Evolutionary conservation across 768 basidiomycete species (phyloP).

Genomic region (Nidularia sp.): DNA sequence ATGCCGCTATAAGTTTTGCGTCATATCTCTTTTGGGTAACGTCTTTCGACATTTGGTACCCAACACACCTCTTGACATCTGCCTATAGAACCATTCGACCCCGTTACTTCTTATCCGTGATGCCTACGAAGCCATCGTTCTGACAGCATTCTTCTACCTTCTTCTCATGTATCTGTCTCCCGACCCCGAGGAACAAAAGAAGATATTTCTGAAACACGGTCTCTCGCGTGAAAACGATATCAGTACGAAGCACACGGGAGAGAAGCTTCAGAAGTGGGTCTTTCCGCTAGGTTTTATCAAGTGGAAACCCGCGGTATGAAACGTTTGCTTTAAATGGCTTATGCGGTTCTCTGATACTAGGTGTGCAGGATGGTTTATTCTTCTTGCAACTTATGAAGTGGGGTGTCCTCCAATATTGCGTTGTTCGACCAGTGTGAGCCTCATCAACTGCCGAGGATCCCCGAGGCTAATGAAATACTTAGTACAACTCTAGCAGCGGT

Average conservation of each 20-base stretch:
- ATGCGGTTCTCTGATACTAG: neutral
- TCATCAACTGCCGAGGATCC: too few relatives aligned
- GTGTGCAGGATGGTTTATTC: conserved; percentile 53
- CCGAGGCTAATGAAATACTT: too few relatives aligned
- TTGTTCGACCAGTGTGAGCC: conserved; percentile 50
- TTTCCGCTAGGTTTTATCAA: conserved; percentile 63
- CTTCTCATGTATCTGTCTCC: conserved; percentile 68
- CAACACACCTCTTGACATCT: too few relatives aligned
- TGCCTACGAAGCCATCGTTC: conserved; percentile 71
- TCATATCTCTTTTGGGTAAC: conserved; percentile 75
- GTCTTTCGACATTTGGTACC: too few relatives aligned
- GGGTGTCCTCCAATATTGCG: conserved; percentile 72
- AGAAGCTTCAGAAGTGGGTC: conserved; percentile 56
- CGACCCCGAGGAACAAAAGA: conserved; percentile 55
- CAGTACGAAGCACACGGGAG: conserved; percentile 34
- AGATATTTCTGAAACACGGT: conserved; percentile 53
- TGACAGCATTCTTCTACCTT: conserved; percentile 78
- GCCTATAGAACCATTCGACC: conserved; percentile 55
- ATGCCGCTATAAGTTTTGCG: conserved; percentile 61
- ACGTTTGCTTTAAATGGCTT: neutral
- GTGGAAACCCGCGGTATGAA: conserved; percentile 54
- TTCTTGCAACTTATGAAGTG: conserved; percentile 76
- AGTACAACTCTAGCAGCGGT: conserved; percentile 61
- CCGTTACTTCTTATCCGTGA: conserved; percentile 68
- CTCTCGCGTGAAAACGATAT: conserved; percentile 54